phyloP scores from a whole-genome alignment of 164 flowering plant species.

The Liquidambar formosana region DNA sequence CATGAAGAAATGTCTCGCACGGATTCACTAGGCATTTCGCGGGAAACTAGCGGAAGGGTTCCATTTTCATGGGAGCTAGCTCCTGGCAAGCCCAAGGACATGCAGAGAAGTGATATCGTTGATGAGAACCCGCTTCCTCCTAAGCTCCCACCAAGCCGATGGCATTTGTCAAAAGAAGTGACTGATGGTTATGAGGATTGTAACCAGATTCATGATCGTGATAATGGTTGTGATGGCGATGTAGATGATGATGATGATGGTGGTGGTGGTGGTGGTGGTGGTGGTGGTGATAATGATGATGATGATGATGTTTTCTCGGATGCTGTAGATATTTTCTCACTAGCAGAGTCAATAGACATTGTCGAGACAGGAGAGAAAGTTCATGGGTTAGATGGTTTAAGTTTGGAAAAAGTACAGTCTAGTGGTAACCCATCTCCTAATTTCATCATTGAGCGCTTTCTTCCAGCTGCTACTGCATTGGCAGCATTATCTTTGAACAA shows the following conservation, averaged over 20 bases:
- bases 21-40: constrained; percentile 6
- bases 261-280: not conserved
- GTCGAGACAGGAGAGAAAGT: constrained; percentile 16
- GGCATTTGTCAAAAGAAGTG: constrained; percentile 17
- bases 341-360: constrained; percentile 43
- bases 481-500: constrained; percentile 32
- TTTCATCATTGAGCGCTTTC: constrained; percentile 64
- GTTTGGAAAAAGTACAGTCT: constrained; percentile 18
- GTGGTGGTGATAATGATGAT: constrained; percentile 6
- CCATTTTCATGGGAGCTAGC: constrained; percentile 76
- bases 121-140: constrained; percentile 28
- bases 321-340: constrained; percentile 52
- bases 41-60: constrained; percentile 30
- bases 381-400: constrained; percentile 23
- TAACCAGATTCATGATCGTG: not conserved
- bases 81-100: constrained; percentile 61
- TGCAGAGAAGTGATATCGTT: not conserved
- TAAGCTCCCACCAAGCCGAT: constrained; percentile 46
- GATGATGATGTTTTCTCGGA: constrained; percentile 38
- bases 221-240: not conserved
- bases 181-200: no score
- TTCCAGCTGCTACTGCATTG: constrained; percentile 66
- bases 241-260: not conserved
- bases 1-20: not conserved
- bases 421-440: constrained; percentile 32